These are phyloP conservation scores for Vitis amurensis DNA, from an alignment of 164 flowering plant genomes.

Conservation along the genomic window DNA sequence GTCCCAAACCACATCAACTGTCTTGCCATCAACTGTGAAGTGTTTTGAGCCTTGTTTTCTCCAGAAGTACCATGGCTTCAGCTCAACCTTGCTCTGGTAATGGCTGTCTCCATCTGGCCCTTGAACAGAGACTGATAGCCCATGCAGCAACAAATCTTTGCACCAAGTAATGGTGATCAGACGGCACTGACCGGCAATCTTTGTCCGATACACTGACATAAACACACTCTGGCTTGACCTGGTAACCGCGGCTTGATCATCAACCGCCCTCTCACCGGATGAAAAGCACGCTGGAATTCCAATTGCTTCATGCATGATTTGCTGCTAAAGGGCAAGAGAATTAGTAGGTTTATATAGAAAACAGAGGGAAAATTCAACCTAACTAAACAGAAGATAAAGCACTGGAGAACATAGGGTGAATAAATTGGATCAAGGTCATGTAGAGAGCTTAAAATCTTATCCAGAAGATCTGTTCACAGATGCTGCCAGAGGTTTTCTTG, in stretches of 20 bases:
- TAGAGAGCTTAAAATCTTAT: slow-evolving; percentile 3
- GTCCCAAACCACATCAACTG: slow-evolving; percentile 54
- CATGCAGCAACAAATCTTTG: slow-evolving; percentile 55
- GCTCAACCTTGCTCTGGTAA: slow-evolving; percentile 50
- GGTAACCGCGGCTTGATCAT: slow-evolving; percentile 21
- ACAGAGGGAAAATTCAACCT: not conserved
- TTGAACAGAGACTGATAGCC: slow-evolving; percentile 49
- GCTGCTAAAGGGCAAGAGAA: not conserved
- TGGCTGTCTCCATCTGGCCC: slow-evolving; percentile 32
- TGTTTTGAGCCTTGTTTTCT: slow-evolving; percentile 56
- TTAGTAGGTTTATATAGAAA: slow-evolving; percentile 1
- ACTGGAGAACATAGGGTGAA: not conserved
- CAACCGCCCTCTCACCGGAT: slow-evolving; percentile 18
- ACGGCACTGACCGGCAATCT: slow-evolving; percentile 51
- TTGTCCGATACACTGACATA: slow-evolving; percentile 45
- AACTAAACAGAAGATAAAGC: not conserved
- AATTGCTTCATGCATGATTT: slow-evolving; percentile 41
- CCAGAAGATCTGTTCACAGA: slow-evolving; percentile 17
- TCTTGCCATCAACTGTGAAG: slow-evolving; percentile 36
- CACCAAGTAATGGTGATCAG: slow-evolving; percentile 60
- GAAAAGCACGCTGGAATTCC: slow-evolving; percentile 48
- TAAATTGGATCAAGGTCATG: not conserved
- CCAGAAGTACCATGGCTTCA: slow-evolving; percentile 75
- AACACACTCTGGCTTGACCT: slow-evolving; percentile 48
- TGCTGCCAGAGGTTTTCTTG: slow-evolving; percentile 16